Conservation (phyloP, 2,329 filamentous ascomycete genomes). For the Trichoderma guizhouense region DNA sequence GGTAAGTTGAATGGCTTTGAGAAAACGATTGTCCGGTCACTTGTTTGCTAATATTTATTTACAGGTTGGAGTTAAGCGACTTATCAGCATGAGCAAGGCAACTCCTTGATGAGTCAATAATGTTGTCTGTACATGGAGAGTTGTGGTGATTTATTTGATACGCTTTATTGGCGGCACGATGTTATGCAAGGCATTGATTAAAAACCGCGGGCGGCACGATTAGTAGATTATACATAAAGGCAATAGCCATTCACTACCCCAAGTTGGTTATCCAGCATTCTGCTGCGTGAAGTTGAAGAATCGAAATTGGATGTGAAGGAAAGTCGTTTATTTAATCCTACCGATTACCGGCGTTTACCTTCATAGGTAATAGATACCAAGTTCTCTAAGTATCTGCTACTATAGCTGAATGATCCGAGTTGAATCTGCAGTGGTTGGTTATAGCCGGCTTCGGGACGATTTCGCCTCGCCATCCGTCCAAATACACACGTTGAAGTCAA, state of each 20-base stretch:
- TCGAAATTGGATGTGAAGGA: background rate
- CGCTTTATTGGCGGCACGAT: slow-evolving; percentile 23
- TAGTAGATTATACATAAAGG: slow-evolving; percentile 21
- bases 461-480: background rate
- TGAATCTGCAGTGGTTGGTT: background rate
- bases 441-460: no score
- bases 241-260: background rate
- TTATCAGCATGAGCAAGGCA: slow-evolving; percentile 76
- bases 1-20: slow-evolving; percentile 51
- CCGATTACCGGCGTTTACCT: background rate
- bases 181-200: slow-evolving; percentile 20
- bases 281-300: background rate
- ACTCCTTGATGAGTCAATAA: slow-evolving; percentile 50
- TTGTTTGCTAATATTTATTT: slow-evolving; percentile 37
- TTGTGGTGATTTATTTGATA: slow-evolving; percentile 23
- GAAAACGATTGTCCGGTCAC: background rate
- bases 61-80: slow-evolving; percentile 70
- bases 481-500: background rate
- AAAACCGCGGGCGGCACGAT: slow-evolving; percentile 25
- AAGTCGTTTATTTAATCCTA: background rate
- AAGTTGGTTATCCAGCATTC: background rate
- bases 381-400: background rate
- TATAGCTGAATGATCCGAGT: background rate
- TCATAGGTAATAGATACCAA: background rate
- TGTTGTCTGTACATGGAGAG: background rate